phyloP scores from a whole-genome alignment of 805 yeast genomes.

The Phaffomyces opuntiae region DNA sequence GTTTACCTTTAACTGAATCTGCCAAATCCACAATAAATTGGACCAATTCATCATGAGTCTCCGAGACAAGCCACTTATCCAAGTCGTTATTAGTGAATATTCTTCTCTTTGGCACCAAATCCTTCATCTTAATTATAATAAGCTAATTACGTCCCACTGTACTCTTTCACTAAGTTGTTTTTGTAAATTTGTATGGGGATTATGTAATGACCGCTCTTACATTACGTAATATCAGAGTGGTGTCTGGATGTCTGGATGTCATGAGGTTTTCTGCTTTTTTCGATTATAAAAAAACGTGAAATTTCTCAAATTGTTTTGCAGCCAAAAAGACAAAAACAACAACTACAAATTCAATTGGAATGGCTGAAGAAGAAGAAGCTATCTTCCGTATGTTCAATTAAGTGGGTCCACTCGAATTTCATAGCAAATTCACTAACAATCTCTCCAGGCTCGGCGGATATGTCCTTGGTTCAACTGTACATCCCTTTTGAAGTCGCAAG shows the following conservation, averaged over 20 bases:
- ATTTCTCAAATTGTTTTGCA: background rate
- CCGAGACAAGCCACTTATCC: slow-evolving; percentile 47
- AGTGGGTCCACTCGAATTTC: background rate
- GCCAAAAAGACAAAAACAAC: background rate
- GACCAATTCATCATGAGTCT: slow-evolving; percentile 43
- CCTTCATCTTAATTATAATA: background rate
- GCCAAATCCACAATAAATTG: slow-evolving; percentile 54
- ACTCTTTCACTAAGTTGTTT: too few species aligned
- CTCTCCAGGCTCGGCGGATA: slow-evolving; percentile 77
- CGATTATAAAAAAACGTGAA: background rate
- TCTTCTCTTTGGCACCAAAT: slow-evolving; percentile 32
- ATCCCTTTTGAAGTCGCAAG: slow-evolving; percentile 88
- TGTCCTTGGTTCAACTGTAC: slow-evolving; percentile 90
- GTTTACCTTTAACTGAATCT: slow-evolving; percentile 52
- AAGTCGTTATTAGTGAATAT: slow-evolving; percentile 55
- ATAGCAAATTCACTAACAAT: slow-evolving; percentile 7
- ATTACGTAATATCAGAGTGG: too few species aligned
- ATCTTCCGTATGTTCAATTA: slow-evolving; percentile 30
- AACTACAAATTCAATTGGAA: background rate
- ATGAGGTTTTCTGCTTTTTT: background rate
- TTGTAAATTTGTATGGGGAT: too few species aligned
- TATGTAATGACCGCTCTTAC: too few species aligned
- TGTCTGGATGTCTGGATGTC: background rate
- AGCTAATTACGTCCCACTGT: too few species aligned
- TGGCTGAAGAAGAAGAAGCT: slow-evolving; percentile 30